A percentile compares a stretch with the other conserved stretches of the same genome.
Evolutionary conservation across 805 yeast species (phyloP).

Genomic region (Yarrowia sp.): DNA sequence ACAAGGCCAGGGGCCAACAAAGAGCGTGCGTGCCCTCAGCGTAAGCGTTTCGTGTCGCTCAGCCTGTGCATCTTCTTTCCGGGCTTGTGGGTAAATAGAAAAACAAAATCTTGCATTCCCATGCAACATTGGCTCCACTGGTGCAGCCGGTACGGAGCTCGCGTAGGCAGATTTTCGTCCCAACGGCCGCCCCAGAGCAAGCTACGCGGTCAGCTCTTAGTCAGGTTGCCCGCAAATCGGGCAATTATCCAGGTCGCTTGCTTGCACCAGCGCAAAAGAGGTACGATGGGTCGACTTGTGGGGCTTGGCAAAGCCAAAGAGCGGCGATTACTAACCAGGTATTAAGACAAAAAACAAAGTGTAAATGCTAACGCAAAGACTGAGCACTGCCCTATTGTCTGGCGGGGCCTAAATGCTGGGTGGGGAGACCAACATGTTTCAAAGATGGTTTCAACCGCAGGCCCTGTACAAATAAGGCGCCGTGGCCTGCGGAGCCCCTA

Average conservation of each 20-base stretch:
- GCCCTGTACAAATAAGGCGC: neutral
- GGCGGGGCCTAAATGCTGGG: neutral
- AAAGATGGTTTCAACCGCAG: constrained; percentile 7
- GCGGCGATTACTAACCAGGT: constrained; percentile 1
- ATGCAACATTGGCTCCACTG: constrained; percentile 13
- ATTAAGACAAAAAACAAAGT: neutral
- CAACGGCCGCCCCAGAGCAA: too few species aligned
- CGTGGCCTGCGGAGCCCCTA: too few species aligned
- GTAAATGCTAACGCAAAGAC: too few species aligned
- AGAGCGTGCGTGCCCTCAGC: neutral
- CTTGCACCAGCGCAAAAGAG: neutral
- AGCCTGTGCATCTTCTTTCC: neutral
- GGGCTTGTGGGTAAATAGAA: neutral
- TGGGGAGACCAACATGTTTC: neutral
- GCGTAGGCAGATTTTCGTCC: too few species aligned
- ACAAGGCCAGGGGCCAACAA: neutral
- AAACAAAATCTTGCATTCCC: neutral
- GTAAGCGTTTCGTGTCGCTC: neutral
- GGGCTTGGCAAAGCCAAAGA: constrained; percentile 8
- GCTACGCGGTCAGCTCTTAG: too few species aligned
- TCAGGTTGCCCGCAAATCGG: too few species aligned
- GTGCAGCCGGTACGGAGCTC: too few species aligned
- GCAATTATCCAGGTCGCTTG: too few species aligned
- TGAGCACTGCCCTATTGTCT: constrained; percentile 10
- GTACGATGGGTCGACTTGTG: constrained; percentile 4